Base-by-base conservation (phyloP, 2,329 filamentous ascomycete genomes). In the Cadophora luteo-olivacea region DNA sequence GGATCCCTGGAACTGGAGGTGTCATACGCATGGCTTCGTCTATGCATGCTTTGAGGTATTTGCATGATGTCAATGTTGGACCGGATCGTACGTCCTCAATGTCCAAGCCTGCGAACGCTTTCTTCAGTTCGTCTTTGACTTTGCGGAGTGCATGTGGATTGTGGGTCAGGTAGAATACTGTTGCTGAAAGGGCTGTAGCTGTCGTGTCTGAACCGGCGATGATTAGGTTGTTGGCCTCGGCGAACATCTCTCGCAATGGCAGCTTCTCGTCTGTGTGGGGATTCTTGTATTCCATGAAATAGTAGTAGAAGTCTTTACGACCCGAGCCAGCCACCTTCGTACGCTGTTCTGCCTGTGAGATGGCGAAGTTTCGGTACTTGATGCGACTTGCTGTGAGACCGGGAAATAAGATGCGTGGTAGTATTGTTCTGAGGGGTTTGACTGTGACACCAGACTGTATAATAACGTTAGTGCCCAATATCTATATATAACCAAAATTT, bases 261-360 rank as follows among this genome's bases (percentile, higher is more conserved):
- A 79, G 77, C 3, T 65, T 70, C 36, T 72, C 76, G 63, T 89
- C 89, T 0, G 89, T 91, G 75, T 92, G 89, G 9, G 90, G 89
- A 71, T 92, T 90, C 57, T 86, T 86, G 9, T 90, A 89, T 75
- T 89, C 89, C 69, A 92, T 84, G 14, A 92, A 84, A 78, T 92
- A 89, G 79, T 91, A 88, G 81, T 92, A 92, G 81, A 92, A 92
- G 76, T 93, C 91, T 69, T 88, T 87, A 36, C 90, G 73, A 89
- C 87, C 32, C 86, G 36, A 58, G 29, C 87, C 67, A 88, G 86
- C 71, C 45, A 88, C 87, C 69, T 87, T 86, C 61, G 89, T 90
- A 25, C 89, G 85, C 74, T 91, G 86, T 33, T 85, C 85, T 61
- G 63, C 49, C 16, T 57, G 48, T 32, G 41, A 48, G 4, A 49